A percentile compares a stretch with the other conserved stretches of the same genome.
Conservation (phyloP, 169 alveolate genomes). For the Eimeria tenella region DNA sequence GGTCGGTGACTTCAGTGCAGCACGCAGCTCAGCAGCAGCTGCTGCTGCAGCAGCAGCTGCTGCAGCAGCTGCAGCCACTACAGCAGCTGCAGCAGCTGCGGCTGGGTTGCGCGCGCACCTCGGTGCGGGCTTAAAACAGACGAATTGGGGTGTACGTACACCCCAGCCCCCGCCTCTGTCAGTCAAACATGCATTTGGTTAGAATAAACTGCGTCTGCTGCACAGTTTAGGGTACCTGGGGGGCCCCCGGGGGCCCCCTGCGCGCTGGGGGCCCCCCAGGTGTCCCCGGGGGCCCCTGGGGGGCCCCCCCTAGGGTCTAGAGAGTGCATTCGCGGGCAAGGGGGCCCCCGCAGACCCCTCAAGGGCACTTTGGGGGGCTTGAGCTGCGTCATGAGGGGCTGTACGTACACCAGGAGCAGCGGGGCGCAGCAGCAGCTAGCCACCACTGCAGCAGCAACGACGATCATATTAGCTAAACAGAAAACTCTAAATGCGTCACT, state of each 20-base stretch:
- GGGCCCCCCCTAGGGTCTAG: background rate
- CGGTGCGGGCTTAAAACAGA: background rate
- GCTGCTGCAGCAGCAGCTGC: background rate
- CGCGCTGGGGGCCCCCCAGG: background rate
- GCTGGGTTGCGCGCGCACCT: background rate
- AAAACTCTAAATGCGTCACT: conserved; percentile 20
- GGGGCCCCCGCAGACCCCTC: conserved; percentile 48
- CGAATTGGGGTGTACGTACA: conserved; percentile 28
- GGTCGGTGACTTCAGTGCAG: no score
- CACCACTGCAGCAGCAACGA: background rate
- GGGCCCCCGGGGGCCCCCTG: background rate
- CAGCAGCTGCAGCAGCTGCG: background rate
- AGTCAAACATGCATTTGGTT: background rate
- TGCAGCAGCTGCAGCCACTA: background rate
- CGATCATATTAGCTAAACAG: background rate
- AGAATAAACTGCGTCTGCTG: no score
- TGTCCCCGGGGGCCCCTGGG: conserved; percentile 11
- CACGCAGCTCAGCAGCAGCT: no score
- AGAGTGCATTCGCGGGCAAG: background rate
- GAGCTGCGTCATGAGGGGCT: conserved; percentile 16
- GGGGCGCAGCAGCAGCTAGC: conserved; percentile 66
- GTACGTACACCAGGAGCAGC: conserved; percentile 26
- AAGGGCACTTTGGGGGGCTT: background rate
- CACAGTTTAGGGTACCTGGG: background rate
- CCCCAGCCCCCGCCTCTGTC: background rate